Evolutionary conservation across 306 rosid genomes (phyloP).

Genomic region (Lagenaria siceraria): DNA sequence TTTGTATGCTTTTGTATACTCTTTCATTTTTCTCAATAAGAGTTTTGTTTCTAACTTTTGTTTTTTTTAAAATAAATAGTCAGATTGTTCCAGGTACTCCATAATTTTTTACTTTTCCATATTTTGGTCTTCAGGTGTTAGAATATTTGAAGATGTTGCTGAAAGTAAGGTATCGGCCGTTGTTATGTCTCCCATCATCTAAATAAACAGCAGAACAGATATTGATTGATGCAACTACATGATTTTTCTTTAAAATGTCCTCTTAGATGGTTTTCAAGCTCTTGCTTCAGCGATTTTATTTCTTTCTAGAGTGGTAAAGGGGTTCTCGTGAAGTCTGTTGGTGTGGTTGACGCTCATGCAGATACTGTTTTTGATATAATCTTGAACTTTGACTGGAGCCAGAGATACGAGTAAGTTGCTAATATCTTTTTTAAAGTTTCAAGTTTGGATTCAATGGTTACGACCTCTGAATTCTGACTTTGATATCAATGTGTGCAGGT

Average conservation of each 20-base stretch:
- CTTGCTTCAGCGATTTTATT: slow-evolving; percentile 15
- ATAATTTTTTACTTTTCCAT: neutral
- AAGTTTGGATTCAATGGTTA: neutral
- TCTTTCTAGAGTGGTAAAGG: slow-evolving; percentile 63
- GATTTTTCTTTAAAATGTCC: neutral
- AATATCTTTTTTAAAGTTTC: neutral
- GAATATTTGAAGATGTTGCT: slow-evolving; percentile 82
- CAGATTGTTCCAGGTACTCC: neutral
- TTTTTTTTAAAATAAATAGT: too few relatives aligned
- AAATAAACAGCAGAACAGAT: neutral
- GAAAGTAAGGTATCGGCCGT: slow-evolving; percentile 35
- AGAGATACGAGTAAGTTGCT: slow-evolving; percentile 81
- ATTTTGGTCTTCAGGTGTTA: slow-evolving; percentile 56
- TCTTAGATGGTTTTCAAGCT: neutral
- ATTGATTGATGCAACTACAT: neutral
- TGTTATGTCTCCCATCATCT: neutral
- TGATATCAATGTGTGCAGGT: slow-evolving; percentile 34
- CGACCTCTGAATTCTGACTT: slow-evolving; percentile 5
- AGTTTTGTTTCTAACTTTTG: too few relatives aligned
- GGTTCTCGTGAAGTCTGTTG: slow-evolving; percentile 69
- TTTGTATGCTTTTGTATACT: neutral
- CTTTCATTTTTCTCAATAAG: neutral
- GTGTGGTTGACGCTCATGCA: slow-evolving; percentile 71
- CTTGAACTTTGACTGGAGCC: slow-evolving; percentile 46
- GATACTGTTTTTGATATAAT: slow-evolving; percentile 69